Base-by-base conservation (phyloP, 345 rosid genomes). In the Brassica incana region DNA sequence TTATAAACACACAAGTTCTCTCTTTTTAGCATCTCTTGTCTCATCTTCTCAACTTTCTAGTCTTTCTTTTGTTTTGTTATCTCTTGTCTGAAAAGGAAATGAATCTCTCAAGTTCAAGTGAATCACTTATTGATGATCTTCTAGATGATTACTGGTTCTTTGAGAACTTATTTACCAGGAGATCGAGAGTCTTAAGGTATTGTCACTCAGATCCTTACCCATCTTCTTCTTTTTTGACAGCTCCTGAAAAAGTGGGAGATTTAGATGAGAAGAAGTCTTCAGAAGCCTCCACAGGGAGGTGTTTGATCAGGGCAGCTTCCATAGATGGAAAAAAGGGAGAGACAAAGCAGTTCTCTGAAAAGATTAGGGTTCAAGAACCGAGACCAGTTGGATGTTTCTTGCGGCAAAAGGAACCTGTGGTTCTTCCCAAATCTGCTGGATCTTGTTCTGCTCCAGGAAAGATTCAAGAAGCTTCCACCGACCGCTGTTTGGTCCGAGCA, bases 131-230 rank as follows among this genome's bases (percentile, higher is more conserved):
- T 52, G 85, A 85, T 84, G 83, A 85, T 84, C 95, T 92, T 8
- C 77, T 86, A 61, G 93, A 90, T 38, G 90, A 90, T 36, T 84
- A 82, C 58, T 92, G 97, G 97, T 92, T 90, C 85, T 92, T 80
- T 69, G 86, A 84, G 6, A 87, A 86, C 79, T 77, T 87, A 78
- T 78, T 86, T 43, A 73, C 67, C 6, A 79, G 63, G n/a, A 82
- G 69, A 36, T 73, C 85, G 32, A 83, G 69, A 77, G 82, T 85
- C 86, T 69, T 69, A 3, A 88, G 92, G 75, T 75, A 75, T 58
- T 85, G 90, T 77, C 84, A 76, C 71, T 89, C 93, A 77, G 91
- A 92, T 87, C 93, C 92, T 65, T 86, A 84, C 43, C 84, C 90
- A 67, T 77, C 85, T 16, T 14, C 71, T 56, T 77, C 48, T 68